Evolutionary conservation across 441 rosid species (phyloP).

Genomic region (Aleurites moluccanus): DNA sequence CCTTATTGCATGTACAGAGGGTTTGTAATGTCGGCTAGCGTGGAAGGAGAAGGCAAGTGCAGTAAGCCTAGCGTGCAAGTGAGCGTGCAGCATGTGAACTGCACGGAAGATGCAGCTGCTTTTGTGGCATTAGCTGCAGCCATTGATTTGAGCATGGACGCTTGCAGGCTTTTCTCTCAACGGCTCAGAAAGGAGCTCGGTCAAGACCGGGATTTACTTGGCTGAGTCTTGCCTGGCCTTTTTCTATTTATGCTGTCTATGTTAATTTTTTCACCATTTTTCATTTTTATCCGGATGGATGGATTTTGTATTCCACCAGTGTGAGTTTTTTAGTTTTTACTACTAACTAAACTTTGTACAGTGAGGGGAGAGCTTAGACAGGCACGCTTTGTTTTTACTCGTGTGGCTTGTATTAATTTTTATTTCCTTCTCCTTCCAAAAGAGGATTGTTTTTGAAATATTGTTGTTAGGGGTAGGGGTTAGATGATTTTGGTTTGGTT

Average conservation of each 20-base stretch:
- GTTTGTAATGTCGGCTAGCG: slow-evolving; percentile 79
- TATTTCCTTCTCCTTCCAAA: not conserved
- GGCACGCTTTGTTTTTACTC: slow-evolving; percentile 38
- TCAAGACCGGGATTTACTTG: slow-evolving; percentile 42
- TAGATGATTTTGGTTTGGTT: too few relatives aligned
- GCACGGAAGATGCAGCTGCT: slow-evolving; percentile 90
- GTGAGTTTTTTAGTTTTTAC: slow-evolving; percentile 4
- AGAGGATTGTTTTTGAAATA: not conserved
- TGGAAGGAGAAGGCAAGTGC: slow-evolving; percentile 81
- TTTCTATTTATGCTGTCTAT: not conserved
- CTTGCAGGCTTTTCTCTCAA: slow-evolving; percentile 85
- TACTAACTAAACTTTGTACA: slow-evolving; percentile 32
- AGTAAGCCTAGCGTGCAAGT: slow-evolving; percentile 85
- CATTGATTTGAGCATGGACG: slow-evolving; percentile 85
- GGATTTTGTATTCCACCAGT: slow-evolving; percentile 19
- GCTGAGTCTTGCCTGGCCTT: slow-evolving; percentile 28
- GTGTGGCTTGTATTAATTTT: slow-evolving; percentile 42
- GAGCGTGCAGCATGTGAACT: slow-evolving; percentile 82
- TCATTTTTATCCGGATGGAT: slow-evolving; percentile 6
- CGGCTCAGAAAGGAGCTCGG: slow-evolving; percentile 81
- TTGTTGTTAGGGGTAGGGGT: too few relatives aligned
- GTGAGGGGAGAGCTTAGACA: slow-evolving; percentile 20
- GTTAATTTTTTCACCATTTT: not conserved
- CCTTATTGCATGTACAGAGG: slow-evolving; percentile 63
- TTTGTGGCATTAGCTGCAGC: slow-evolving; percentile 90